These are phyloP conservation scores for baker's yeast (Saccharomyces cerevisiae) DNA, from an alignment of 805 yeast species.

Conservation along the genomic window DNA sequence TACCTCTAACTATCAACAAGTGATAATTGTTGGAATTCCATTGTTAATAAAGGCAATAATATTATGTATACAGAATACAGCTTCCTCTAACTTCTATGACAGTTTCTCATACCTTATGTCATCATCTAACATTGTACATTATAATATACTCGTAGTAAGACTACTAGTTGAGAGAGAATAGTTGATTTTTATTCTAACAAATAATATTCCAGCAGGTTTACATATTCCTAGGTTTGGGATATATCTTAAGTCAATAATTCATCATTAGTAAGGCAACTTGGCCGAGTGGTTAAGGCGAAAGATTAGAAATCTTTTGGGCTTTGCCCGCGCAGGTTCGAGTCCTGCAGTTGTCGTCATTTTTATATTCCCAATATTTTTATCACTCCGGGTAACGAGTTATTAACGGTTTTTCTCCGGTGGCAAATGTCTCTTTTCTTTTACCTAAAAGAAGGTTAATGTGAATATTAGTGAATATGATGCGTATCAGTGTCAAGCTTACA, in stretches of 20 bases:
- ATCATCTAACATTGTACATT: too few relatives aligned
- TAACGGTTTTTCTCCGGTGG: conserved; percentile 1
- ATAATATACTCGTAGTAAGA: too few relatives aligned
- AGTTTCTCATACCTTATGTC: too few relatives aligned
- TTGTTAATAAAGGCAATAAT: too few relatives aligned
- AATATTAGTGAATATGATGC: not conserved
- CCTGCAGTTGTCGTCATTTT: conserved; percentile 55
- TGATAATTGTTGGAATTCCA: too few relatives aligned
- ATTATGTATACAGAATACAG: too few relatives aligned
- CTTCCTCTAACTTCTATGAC: too few relatives aligned
- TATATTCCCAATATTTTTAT: conserved; percentile 7
- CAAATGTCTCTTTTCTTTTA: not conserved
- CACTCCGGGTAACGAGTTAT: not conserved
- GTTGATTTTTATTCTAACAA: not conserved
- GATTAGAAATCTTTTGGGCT: conserved; percentile 48
- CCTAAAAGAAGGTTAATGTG: not conserved
- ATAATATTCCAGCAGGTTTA: too few relatives aligned
- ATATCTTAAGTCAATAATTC: too few relatives aligned
- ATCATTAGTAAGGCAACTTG: conserved; percentile 35
- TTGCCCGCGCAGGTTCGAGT: conserved; percentile 54
- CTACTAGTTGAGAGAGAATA: too few relatives aligned
- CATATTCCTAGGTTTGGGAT: too few relatives aligned
- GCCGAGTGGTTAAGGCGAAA: conserved; percentile 60
- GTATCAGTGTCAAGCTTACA: not conserved
- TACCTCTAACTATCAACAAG: too few relatives aligned